Percentiles rank a stretch among this genome's conserved stretches.
Evolutionary conservation across 208 protist species (phyloP).

Genomic region (Leishmania amazonensis): DNA sequence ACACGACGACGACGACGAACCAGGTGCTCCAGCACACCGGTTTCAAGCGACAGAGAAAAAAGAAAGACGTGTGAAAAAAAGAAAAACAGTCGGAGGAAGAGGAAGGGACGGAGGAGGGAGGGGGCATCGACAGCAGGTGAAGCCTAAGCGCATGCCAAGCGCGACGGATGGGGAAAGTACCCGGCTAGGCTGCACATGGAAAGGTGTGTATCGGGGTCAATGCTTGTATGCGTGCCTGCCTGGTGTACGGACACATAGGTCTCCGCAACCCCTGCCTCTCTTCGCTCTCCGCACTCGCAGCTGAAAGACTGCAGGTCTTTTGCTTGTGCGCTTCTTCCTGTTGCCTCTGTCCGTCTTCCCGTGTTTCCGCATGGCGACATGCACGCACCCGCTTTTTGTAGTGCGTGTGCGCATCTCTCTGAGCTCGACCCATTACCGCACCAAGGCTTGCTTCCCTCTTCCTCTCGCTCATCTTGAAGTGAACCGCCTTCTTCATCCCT

Average conservation of each 20-base stretch:
- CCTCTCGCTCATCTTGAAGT: neutral
- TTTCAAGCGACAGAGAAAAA: neutral
- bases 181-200: neutral
- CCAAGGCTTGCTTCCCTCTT: neutral
- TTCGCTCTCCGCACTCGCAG: neutral
- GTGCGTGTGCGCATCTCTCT: neutral
- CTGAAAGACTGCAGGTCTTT: too few species aligned
- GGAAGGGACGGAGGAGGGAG: too few species aligned
- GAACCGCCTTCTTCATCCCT: neutral
- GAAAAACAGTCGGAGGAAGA: neutral
- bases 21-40: too few species aligned
- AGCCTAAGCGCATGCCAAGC: neutral
- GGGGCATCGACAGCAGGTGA: neutral
- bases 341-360: neutral
- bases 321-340: neutral
- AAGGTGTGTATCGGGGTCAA: neutral
- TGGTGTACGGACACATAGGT: neutral
- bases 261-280: neutral
- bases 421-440: neutral
- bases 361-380: neutral
- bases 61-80: neutral
- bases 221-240: neutral
- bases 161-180: neutral
- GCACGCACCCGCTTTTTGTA: neutral
- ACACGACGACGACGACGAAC: too few species aligned